Base-by-base conservation (phyloP, 306 rosid species). In the Elaeagnus macrophylla region DNA sequence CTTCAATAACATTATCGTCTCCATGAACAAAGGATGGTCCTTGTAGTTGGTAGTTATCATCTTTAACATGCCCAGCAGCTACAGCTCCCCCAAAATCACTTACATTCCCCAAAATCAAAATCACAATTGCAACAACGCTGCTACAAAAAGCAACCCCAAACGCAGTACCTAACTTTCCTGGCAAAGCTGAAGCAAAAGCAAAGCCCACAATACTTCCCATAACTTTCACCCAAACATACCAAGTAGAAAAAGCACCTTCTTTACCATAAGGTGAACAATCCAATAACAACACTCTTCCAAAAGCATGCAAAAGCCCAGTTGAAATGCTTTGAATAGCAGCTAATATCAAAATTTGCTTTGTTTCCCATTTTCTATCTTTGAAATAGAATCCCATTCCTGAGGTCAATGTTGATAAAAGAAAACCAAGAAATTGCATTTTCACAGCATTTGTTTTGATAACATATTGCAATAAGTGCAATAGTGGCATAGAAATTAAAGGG, bases 341-440 rank as follows among this genome's bases (percentile, higher is more conserved):
- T 0, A 86, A 76, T 0, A 81, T 1, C 12, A 90, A 56, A 6
- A 86, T 59, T 40, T 61, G 62, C 0, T 39, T 64, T 52, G 57
- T 68, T 37, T 65, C 47, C 97, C 97, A 90, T 13, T 37, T 49
- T 12, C n/a, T 42, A 17, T 14, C 32, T 6, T 65, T 61, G 39
- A 57, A 83, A 32, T 68, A 77, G 77, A 83, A 86, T 10, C 94
- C 95, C 1, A 68, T 47, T 0, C 86, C 95, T 0, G 90, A 67
- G 0, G 85, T 66, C 7, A 69, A 7, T 1, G 81, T 72, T 0
- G 86, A 77, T 2, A 90, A 13, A 5, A 81, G 16, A 67, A 86
- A 86, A 10, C 97, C 97, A 7, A 90, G 74, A 1, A 83, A 53
- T 17, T 83, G 95, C 95, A 90, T 81, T 57, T 80, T 86, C 32